Base-by-base conservation (phyloP, 139 green algal species). In the Tetradesmus lagerheimii region DNA sequence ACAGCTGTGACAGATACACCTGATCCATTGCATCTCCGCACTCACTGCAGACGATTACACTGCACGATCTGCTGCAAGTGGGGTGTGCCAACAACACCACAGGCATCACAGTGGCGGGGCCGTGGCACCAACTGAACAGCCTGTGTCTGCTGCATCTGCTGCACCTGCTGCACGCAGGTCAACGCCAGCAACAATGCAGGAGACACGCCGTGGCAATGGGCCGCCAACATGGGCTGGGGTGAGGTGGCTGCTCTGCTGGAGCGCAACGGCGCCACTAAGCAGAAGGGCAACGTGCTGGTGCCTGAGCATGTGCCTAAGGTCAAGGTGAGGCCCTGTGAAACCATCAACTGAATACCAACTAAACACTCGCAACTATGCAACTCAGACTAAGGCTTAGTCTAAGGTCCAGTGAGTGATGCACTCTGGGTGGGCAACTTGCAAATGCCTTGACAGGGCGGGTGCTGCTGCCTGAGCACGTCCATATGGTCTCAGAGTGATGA, bases 251-350 rank as follows among this genome's bases (percentile, higher is more conserved):
- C 92, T 0, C 27, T 75, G 66, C 43, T 84, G 64, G 29, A 88
- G 89, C 93, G 98, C 95, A 94, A 96, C 53, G 97, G 97, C 31
- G 96, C 96, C 0, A 89, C 12, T 29, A 95, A 95, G 71, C 88
- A 96, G n/a, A 84, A 92, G 38, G 97, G 97, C 11, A 88, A 96
- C 75, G 97, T 99, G 53, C 90, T 99, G 89, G 97, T 99, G 47
- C 96, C 95, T 75, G 97, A 99, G 92, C 97, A 99, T 85, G 94
- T 99, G 12, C 97, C 97, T 53, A 99, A 99, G 89, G 97, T 99
- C 67, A 98, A 98, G 93, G 96, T 96, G 67, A 85, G 89, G 27
- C 43, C 62, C 20, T 74, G 62, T 4, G 6, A 74, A n/a, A n/a
- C n/a, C 6, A 29, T 29, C 62, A 75, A 11, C 23, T 50, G 5